A percentile compares a stretch with the other conserved stretches of the same genome.
phyloP scores from a whole-genome alignment of 2,329 filamentous ascomycete species.

The Colletotrichum salicis region DNA sequence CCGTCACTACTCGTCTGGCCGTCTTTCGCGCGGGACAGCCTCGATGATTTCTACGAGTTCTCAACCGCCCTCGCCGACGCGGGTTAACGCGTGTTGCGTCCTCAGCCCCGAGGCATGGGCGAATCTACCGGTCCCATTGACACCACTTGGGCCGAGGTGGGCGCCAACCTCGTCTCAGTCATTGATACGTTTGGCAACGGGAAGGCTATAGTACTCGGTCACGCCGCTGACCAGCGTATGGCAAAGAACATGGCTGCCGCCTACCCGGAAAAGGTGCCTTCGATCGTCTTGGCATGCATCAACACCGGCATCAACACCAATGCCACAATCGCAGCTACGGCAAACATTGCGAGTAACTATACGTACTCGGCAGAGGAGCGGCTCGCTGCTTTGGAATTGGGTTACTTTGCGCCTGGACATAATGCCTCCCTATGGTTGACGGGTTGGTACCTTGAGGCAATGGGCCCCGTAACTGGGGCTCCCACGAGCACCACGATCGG shows the following conservation, averaged over 20 bases:
- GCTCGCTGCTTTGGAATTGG: neutral
- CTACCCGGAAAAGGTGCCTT: neutral
- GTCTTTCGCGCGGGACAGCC: neutral
- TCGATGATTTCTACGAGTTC: neutral
- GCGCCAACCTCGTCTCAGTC: neutral
- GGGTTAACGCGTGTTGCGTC: neutral
- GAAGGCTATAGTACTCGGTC: neutral
- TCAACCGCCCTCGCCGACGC: neutral
- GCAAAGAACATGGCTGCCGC: neutral
- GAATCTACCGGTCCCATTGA: neutral
- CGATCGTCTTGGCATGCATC: neutral
- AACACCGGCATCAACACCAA: neutral
- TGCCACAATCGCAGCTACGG: neutral
- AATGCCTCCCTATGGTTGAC: neutral
- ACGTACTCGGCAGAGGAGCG: neutral
- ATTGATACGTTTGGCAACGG: neutral
- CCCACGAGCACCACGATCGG: neutral
- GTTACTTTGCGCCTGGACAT: neutral
- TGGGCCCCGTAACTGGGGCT: neutral
- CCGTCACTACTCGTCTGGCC: neutral
- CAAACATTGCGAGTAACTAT: neutral
- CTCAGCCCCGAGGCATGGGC: neutral
- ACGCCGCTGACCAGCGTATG: neutral
- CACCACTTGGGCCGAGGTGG: neutral
- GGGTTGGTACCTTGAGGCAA: neutral